Evolutionary conservation across 2,329 filamentous ascomycete genomes (phyloP).

Genomic region (Alternaria longipes): DNA sequence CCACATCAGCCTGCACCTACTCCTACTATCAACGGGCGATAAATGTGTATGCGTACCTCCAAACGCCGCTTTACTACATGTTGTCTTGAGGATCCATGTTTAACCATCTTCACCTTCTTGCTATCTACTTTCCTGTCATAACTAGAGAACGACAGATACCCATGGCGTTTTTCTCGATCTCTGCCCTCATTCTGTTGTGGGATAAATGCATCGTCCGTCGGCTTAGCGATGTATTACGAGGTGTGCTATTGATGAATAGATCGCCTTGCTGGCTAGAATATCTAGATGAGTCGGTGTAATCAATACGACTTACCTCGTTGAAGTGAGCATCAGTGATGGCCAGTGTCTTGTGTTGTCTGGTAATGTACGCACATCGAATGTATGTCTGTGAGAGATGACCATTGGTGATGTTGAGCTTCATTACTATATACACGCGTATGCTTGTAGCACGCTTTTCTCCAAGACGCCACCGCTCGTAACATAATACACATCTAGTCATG

Average conservation of each 20-base stretch:
- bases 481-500: constrained; percentile 11
- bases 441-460: constrained; percentile 4
- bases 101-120: background rate
- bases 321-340: background rate
- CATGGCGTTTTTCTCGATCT: constrained; percentile 7
- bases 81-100: background rate
- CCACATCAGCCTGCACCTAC: background rate
- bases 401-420: background rate
- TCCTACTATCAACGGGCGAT: constrained; percentile 28
- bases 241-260: background rate
- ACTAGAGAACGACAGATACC: constrained; percentile 15
- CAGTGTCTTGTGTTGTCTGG: background rate
- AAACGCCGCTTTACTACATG: background rate
- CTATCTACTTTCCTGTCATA: background rate
- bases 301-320: background rate
- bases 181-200: background rate
- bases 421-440: constrained; percentile 11
- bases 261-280: background rate
- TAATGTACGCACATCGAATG: background rate
- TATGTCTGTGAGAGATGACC: background rate
- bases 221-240: background rate
- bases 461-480: background rate
- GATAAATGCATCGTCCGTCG: background rate
- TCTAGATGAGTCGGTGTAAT: background rate
- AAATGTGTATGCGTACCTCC: constrained; percentile 5